Base-by-base conservation (phyloP, 1,284 basidiomycete genomes). In the Rhodotorula mucilaginosa region DNA sequence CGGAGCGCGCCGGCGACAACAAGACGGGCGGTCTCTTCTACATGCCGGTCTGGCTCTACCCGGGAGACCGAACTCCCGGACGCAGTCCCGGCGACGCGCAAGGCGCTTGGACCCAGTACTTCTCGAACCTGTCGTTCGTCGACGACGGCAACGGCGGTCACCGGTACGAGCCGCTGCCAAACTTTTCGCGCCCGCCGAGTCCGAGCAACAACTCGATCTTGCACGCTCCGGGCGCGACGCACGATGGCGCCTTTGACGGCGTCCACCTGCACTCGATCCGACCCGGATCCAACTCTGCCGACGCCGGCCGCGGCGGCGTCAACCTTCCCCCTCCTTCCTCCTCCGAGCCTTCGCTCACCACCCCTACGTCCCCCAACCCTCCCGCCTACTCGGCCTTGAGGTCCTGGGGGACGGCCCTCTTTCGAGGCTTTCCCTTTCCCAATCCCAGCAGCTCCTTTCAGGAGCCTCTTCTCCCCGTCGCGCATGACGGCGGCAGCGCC, bases 161-260 rank as follows among this genome's bases (percentile, higher is more conserved):
- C 61, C 69, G 68, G 18, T 76, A 76, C 64, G 58, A 72, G n/a
- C 70, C 74, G 23, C 67, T 76, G 31, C 74, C 74, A 3, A 65
- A 60, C 61, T 76, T 68, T 48, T 74, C 73, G 12, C 72, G 74
- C 44, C 74, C 74, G 15, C 68, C 68, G 10, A 72, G 70, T 19
- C 74, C 74, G 7, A 69, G 72, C 51, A 73, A 69, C 73, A 74
- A 76, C 67, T 76, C 74, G 46, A 74, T 76, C 64, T 51, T 74
- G 57, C 68, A 76, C 52, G 74, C 72, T 16, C 71, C 74, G 0
- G 72, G 72, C 19, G 31, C 74, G 58, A 65, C 56, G 31, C 74
- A 76, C 68, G 74, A 76, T 46, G 74, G 74, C 39, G 74, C 74
- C 19, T 76, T 76, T 56, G 70, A 74, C 61, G 74, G 74, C 34